Evolutionary conservation across 2,329 filamentous ascomycete genomes (phyloP).

Genomic region (Exophiala sp.): DNA sequence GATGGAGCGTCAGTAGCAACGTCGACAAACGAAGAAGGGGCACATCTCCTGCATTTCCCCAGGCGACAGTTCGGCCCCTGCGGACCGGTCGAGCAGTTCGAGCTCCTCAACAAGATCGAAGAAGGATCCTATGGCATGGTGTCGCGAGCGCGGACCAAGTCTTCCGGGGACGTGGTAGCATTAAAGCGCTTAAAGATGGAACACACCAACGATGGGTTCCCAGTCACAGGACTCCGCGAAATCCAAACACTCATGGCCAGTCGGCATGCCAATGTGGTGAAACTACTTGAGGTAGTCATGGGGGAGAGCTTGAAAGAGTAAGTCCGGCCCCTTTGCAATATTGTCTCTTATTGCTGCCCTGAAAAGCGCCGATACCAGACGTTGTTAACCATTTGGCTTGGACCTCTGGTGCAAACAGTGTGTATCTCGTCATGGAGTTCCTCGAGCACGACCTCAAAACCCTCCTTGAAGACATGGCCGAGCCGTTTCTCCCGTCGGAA

Average conservation of each 20-base stretch:
- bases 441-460: conserved; percentile 94
- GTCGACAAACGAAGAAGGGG: conserved; percentile 29
- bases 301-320: conserved; percentile 58
- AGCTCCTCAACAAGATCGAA: conserved; percentile 92
- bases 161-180: conserved; percentile 75
- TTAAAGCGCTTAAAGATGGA: conserved; percentile 93
- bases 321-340: conserved; percentile 29
- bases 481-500: conserved; percentile 88
- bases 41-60: conserved; percentile 66
- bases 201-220: conserved; percentile 66
- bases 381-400: conserved; percentile 34
- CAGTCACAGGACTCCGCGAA: conserved; percentile 86
- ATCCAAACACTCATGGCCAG: conserved; percentile 85
- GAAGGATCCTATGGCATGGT: conserved; percentile 96
- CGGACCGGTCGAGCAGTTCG: conserved; percentile 77
- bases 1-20: conserved; percentile 29
- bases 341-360: conserved; percentile 18
- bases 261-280: conserved; percentile 74
- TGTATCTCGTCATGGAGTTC: conserved; percentile 95
- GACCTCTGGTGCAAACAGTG: conserved; percentile 46
- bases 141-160: conserved; percentile 68
- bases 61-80: conserved; percentile 62
- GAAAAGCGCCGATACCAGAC: conserved; percentile 37
- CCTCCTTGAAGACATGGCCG: conserved; percentile 86
- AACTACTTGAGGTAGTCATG: conserved; percentile 75